Evolutionary conservation across 306 rosid species (phyloP), one percentile per base, ranked within the genome.

Genomic region (Rosa persica): DNA sequence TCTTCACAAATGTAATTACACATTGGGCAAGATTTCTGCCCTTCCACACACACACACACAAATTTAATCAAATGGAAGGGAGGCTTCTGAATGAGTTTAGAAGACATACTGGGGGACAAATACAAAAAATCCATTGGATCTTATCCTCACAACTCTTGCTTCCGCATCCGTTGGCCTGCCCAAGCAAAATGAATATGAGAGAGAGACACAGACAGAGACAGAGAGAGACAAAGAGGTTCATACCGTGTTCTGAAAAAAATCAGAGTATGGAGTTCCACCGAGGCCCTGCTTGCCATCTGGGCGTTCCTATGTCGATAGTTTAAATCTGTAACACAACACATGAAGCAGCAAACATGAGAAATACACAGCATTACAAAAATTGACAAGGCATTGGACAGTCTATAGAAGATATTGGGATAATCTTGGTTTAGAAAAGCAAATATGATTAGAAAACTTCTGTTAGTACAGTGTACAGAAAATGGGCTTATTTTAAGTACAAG

Each of bases 301-400:
- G 99, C 99, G 74, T 93, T 95, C 85, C 96, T 93, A 38, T 93
- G 99, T 70, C 98, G 91, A 87, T 91, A 91, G 84, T 95, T 95
- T 81, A 95, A 93, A 88, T 95, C 99, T 95, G 85, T 74, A 81
- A 49, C 72, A 79, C 81, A 78, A 73, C 5, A 84, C 12, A 58
- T 30, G 60, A 77, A 62, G 76, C 74, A 72, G 25, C 75, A 70
- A 80, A 69, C 12, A 23, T 58, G 80, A 49, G 72, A 71, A 51
- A 62, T 22, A 69, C 46, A 38, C 42, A 81, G 34, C 9, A 23
- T 8, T 5, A 8, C 19, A 9, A 20, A 62, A 19, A 23, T 27
- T 27, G 60, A 44, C 44, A 61, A 16, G 12, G 8, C 22, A 61
- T n/a, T 30, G 22, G 48, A 39, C 4, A 39, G 5, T 19, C 23